A percentile compares a stretch with the other conserved stretches of the same genome.
Conservation (phyloP, 2,329 filamentous ascomycete species). For the Stachybotrys chlorohalonatus region DNA sequence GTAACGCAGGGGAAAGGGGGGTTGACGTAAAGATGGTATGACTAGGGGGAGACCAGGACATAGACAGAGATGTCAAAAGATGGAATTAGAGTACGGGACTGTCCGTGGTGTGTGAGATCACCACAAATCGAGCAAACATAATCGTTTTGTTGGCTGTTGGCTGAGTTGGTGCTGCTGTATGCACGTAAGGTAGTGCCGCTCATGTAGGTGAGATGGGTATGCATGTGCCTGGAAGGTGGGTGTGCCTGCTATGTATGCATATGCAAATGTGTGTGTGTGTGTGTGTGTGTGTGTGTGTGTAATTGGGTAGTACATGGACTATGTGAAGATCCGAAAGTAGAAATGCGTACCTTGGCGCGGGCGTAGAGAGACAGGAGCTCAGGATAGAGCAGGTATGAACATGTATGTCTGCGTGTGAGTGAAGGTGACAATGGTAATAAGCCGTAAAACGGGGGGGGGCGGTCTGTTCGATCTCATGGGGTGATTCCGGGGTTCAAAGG, state of each 20-base stretch:
- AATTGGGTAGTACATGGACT: conserved; percentile 15
- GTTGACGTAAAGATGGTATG: conserved; percentile 15
- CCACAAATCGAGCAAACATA: neutral
- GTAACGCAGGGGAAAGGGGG: conserved; percentile 14
- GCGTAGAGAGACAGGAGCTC: neutral
- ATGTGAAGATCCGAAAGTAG: conserved; percentile 7
- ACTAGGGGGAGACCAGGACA: neutral
- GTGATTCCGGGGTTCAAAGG: neutral
- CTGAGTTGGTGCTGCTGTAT: neutral
- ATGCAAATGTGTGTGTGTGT: neutral
- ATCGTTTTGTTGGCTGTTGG: neutral
- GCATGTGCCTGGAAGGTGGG: neutral
- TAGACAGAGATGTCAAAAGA: neutral
- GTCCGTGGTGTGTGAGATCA: neutral
- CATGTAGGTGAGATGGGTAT: neutral
- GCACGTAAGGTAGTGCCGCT: neutral
- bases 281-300: conserved; percentile 3
- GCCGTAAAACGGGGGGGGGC: neutral
- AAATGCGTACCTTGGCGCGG: conserved; percentile 2
- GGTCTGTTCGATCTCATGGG: neutral
- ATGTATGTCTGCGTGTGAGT: neutral
- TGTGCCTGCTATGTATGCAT: neutral
- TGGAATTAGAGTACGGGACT: neutral
- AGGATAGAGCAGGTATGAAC: neutral
- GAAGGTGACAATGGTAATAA: neutral